These are phyloP conservation scores for Mycena sanguinolenta DNA, from an alignment of 768 basidiomycete species.

Conservation along the genomic window DNA sequence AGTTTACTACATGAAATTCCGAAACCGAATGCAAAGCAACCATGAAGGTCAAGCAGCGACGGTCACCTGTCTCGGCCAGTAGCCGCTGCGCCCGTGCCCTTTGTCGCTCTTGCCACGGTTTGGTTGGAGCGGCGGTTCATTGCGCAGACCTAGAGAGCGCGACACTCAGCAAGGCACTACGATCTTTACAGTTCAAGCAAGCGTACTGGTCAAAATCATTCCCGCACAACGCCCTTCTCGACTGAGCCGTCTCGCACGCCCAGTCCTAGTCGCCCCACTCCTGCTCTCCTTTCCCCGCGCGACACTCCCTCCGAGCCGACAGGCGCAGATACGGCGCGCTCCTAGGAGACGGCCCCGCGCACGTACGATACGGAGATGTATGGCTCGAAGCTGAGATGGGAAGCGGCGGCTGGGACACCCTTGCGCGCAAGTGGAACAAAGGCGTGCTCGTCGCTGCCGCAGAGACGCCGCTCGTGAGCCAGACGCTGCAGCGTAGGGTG, in stretches of 20 bases:
- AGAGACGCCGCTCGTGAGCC: conserved; percentile 50
- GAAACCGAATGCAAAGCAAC: no score
- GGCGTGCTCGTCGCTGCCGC: conserved; percentile 55
- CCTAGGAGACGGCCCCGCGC: conserved; percentile 81
- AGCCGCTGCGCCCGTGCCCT: no score
- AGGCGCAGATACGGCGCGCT: conserved; percentile 70
- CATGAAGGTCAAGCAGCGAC: no score
- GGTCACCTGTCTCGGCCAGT: no score
- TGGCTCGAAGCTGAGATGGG: conserved; percentile 75
- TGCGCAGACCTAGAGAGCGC: no score
- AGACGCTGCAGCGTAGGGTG: conserved; percentile 67
- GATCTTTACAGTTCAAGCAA: no score
- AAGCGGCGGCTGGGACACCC: conserved; percentile 79
- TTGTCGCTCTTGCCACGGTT: no score
- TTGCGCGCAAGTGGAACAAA: conserved; percentile 90
- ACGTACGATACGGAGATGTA: conserved; percentile 79
- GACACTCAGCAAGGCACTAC: no score
- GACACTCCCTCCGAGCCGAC: conserved; percentile 37
- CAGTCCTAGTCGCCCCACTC: conserved; percentile 58
- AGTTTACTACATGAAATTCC: no score
- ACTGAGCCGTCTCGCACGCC: conserved; percentile 62
- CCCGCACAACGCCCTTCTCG: conserved; percentile 88
- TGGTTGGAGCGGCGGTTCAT: no score
- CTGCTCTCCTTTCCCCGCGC: conserved; percentile 46
- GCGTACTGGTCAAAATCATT: no score